These are phyloP conservation scores for Talaromyces funiculosus DNA, from an alignment of 2,329 filamentous ascomycete species.

Conservation along the genomic window DNA sequence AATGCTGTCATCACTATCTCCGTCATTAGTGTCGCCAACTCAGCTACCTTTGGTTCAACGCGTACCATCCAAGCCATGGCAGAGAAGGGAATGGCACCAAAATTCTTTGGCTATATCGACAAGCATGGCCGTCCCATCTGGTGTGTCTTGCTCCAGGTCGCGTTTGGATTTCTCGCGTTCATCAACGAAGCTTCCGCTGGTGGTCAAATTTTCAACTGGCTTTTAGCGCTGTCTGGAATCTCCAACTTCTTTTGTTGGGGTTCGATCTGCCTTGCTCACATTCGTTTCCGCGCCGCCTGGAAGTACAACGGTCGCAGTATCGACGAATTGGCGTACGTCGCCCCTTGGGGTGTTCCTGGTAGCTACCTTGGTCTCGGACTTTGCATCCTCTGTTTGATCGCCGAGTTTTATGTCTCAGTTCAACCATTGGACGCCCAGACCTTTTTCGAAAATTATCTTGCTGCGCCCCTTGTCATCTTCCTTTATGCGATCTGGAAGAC, in stretches of 20 bases:
- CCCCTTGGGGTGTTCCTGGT: constrained; percentile 55
- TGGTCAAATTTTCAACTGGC: constrained; percentile 56
- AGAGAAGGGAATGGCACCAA: constrained; percentile 41
- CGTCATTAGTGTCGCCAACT: constrained; percentile 56
- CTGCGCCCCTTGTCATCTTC: constrained; percentile 39
- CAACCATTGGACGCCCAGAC: constrained; percentile 30
- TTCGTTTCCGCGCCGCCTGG: constrained; percentile 63
- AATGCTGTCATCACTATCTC: constrained; percentile 61
- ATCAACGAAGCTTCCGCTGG: constrained; percentile 42
- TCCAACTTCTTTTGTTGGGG: constrained; percentile 62
- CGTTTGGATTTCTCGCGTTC: constrained; percentile 39
- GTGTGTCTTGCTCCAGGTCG: constrained; percentile 36
- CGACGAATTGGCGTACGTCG: constrained; percentile 61
- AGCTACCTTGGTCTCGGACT: constrained; percentile 58
- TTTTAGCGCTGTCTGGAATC: constrained; percentile 59
- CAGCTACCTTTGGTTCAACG: constrained; percentile 53
- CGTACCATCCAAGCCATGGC: constrained; percentile 53
- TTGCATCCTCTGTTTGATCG: constrained; percentile 49
- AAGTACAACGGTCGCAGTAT: constrained; percentile 51
- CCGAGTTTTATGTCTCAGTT: constrained; percentile 40
- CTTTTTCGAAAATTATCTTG: constrained; percentile 47
- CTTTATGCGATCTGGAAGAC: constrained; percentile 41
- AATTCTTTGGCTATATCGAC: constrained; percentile 43
- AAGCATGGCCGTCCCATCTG: constrained; percentile 41
- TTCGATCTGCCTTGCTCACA: constrained; percentile 61